Percentiles rank a stretch among this genome's conserved stretches.
phyloP scores from a whole-genome alignment of 495 filamentous ascomycete genomes.

The Tetracladium marchalianum region DNA sequence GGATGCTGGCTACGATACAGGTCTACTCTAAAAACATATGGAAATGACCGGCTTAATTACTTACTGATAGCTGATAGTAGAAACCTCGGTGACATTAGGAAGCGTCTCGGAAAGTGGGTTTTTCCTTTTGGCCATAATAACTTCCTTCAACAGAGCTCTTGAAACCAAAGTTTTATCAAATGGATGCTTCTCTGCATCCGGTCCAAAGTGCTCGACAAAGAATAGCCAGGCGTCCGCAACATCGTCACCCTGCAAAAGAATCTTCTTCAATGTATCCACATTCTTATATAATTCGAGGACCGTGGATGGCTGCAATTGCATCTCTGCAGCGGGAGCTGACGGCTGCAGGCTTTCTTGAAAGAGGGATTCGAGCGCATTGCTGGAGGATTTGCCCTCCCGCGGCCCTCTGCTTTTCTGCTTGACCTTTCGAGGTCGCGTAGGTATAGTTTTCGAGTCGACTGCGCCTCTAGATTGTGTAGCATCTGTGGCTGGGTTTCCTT shows the following conservation, averaged over 20 bases:
- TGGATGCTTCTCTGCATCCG: background rate
- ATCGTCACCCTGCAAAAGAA: conserved; percentile 21
- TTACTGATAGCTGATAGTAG: conserved; percentile 23
- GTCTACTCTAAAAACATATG: too few relatives aligned
- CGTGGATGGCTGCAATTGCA: background rate
- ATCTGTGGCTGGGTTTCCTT: conserved; percentile 2
- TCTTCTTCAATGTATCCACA: conserved; percentile 25
- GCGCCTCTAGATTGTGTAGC: too few relatives aligned
- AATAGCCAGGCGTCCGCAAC: conserved; percentile 25
- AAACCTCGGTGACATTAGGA: conserved; percentile 31
- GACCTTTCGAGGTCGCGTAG: too few relatives aligned
- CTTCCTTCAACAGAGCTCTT: conserved; percentile 16
- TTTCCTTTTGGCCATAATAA: conserved; percentile 23
- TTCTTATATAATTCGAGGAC: conserved; percentile 19
- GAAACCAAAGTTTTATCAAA: background rate
- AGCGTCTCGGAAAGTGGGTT: conserved; percentile 24
- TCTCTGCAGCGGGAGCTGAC: background rate
- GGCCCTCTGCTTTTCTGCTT: too few relatives aligned
- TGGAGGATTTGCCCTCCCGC: too few relatives aligned
- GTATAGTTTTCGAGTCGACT: too few relatives aligned
- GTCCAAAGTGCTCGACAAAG: conserved; percentile 26
- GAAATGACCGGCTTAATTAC: too few relatives aligned
- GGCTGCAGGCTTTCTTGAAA: conserved; percentile 10
- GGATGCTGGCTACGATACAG: too few relatives aligned
- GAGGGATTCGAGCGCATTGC: conserved; percentile 14